A percentile compares a stretch with the other conserved stretches of the same genome.
Conservation (phyloP, 2,329 filamentous ascomycete genomes). For the Pseudopyricularia cyperi region DNA sequence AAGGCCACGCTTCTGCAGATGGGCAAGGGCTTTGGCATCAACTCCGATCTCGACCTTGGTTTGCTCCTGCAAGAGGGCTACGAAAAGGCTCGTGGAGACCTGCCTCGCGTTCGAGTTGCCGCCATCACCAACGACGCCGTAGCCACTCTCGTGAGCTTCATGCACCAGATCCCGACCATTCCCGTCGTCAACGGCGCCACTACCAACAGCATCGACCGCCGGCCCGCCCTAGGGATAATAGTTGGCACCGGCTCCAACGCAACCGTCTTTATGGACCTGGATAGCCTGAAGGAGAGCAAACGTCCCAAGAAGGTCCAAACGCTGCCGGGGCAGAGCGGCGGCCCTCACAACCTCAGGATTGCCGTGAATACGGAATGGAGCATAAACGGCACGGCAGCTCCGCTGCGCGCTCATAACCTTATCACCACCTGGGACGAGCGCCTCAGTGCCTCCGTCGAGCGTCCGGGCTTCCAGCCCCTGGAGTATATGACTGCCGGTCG, state of each 20-base stretch:
- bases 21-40: conserved; percentile 58
- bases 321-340: conserved; percentile 29
- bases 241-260: conserved; percentile 74
- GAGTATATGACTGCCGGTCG: conserved; percentile 76
- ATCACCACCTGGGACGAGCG: conserved; percentile 59
- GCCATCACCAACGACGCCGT: conserved; percentile 77
- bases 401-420: conserved; percentile 48
- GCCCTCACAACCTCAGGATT: conserved; percentile 49
- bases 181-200: conserved; percentile 28
- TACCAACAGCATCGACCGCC: neutral
- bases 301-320: conserved; percentile 33
- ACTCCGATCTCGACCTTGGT: conserved; percentile 45
- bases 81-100: conserved; percentile 28
- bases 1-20: conserved; percentile 53
- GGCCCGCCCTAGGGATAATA: conserved; percentile 58
- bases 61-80: conserved; percentile 47
- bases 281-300: conserved; percentile 49
- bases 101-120: conserved; percentile 56
- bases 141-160: conserved; percentile 64
- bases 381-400: conserved; percentile 60
- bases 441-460: conserved; percentile 53
- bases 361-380: conserved; percentile 79
- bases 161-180: conserved; percentile 53
- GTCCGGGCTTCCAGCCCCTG: conserved; percentile 66
- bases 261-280: conserved; percentile 58